These are phyloP conservation scores for Phytopythium boreale DNA, from an alignment of 352 stramenopile species.

Conservation along the genomic window DNA sequence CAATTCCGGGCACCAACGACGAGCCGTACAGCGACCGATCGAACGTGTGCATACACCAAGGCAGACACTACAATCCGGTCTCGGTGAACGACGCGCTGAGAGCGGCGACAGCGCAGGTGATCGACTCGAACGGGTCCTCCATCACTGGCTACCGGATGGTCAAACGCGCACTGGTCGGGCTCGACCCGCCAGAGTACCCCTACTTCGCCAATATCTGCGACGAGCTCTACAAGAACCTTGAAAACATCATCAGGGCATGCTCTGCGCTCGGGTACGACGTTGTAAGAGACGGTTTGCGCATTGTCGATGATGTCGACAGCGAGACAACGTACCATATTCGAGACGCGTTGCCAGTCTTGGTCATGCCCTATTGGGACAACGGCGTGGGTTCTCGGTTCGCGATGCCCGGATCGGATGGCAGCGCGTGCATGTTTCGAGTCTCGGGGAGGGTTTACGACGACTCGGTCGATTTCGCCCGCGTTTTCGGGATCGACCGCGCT, in stretches of 20 bases:
- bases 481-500: constrained; percentile 7
- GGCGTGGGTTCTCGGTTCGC: constrained; percentile 14
- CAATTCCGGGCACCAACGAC: constrained; percentile 11
- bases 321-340: background rate
- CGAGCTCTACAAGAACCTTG: background rate
- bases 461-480: background rate
- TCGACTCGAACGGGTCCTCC: background rate
- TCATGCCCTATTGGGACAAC: constrained; percentile 44
- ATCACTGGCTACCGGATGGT: constrained; percentile 6
- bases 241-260: background rate
- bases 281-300: background rate
- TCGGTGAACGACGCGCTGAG: constrained; percentile 3
- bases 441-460: background rate
- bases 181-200: background rate
- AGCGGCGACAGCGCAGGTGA: background rate
- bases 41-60: constrained; percentile 14
- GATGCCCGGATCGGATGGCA: constrained; percentile 27
- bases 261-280: constrained; percentile 7
- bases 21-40: constrained; percentile 15
- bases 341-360: constrained; percentile 14
- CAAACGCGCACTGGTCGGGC: background rate
- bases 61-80: constrained; percentile 4
- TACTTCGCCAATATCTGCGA: constrained; percentile 4
- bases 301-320: constrained; percentile 2
- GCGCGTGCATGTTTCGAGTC: constrained; percentile 8